Evolutionary conservation across 2,329 filamentous ascomycete genomes (phyloP), one percentile per base, ranked within the genome.

Genomic region (Cladobotryum protrusum): DNA sequence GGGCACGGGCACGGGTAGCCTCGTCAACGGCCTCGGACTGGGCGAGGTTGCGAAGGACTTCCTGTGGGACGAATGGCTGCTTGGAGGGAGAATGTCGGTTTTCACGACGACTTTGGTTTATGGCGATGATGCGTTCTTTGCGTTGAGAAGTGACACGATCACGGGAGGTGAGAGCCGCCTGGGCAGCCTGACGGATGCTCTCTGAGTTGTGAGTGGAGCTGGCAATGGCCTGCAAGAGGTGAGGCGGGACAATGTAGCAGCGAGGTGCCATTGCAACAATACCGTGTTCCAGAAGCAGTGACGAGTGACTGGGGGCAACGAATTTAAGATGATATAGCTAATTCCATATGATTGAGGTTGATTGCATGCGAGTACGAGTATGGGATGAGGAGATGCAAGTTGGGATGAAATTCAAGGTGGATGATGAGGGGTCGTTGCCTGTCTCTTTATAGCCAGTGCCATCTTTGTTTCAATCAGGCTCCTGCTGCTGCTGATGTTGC

Each of bases 231-330:
- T 59, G 63, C 18, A 77, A 66, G 11, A 77, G 64, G 49, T 77
- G 70, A 17, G 74, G 73, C 17, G 73, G 73, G 4, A 76, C 67
- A 50, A 74, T 68, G 52, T 63, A 69, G 59, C 70, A 74, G 49
- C 57, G 60, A 36, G 50, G 49, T 35, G 57, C 17, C 58, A 60
- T 60, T 44, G 15, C 49, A 43, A 35, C 24, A 9, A 45, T 7
- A 11, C 17, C 4, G 14, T 24, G 19, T 46, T 36, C 18, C 8
- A 8, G n/a, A 13, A 14, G 29, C 14, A n/a, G 19, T n/a, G 29
- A 12, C 14, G 8, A 17, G 19, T 34, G 17, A 34, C 6, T n/a
- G 42, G 33, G 42, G 42, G 42, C 29, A 44, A n/a, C 40, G 19
- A 24, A 15, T 44, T 19, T 44, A 44, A 18, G 7, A 17, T 18